These are phyloP conservation scores for Chrysosporium keratinophilum DNA, from an alignment of 2,329 filamentous ascomycete species.

Conservation along the genomic window DNA sequence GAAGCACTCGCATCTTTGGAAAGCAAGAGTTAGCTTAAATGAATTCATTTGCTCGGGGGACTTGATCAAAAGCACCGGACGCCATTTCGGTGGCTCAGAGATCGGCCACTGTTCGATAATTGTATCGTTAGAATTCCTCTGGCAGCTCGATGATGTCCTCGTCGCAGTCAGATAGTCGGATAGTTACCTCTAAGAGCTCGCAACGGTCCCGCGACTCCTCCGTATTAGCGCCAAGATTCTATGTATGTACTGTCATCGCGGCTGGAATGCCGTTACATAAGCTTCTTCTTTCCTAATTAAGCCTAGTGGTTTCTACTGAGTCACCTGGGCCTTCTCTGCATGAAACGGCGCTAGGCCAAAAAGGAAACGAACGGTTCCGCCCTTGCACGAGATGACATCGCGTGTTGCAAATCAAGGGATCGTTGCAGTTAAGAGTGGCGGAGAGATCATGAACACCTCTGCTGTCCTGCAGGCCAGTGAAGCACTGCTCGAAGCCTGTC, in stretches of 20 bases:
- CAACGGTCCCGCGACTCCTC: neutral
- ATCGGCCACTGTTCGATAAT: neutral
- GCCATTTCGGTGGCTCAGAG: neutral
- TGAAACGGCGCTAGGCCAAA: slow-evolving; percentile 4
- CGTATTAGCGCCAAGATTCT: neutral
- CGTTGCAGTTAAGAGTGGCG: neutral
- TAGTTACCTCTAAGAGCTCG: neutral
- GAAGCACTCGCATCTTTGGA: slow-evolving; percentile 5
- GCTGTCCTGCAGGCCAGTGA: slow-evolving; percentile 3
- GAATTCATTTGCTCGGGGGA: neutral
- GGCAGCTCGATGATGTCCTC: neutral
- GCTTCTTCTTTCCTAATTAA: neutral
- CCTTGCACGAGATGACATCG: neutral
- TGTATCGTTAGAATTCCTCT: neutral
- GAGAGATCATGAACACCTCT: neutral
- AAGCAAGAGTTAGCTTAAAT: neutral
- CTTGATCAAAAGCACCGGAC: neutral
- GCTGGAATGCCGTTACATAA: too few species aligned
- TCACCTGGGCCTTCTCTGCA: neutral
- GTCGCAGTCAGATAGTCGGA: neutral
- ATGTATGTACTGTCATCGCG: neutral
- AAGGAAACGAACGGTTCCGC: neutral
- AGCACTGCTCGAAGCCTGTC: neutral
- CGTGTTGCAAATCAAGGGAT: neutral
- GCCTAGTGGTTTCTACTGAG: neutral